Percentiles rank a stretch among this genome's conserved stretches.
These are phyloP conservation scores for Xylaria arbuscula DNA, from an alignment of 2,329 filamentous ascomycete genomes.

Conservation along the genomic window DNA sequence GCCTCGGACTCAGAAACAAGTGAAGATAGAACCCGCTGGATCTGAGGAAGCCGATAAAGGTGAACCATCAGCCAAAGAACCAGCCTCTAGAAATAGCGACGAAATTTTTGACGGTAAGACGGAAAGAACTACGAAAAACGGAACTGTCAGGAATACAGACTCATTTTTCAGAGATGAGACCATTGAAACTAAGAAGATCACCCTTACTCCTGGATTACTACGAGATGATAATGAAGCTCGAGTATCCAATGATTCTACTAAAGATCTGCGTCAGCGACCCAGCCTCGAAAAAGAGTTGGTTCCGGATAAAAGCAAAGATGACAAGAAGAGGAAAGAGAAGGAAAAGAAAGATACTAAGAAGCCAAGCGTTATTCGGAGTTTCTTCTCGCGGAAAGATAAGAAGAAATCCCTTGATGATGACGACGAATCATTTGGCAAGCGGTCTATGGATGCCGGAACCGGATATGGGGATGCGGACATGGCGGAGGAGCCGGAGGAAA, in stretches of 20 bases:
- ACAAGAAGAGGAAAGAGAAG: conserved; percentile 74
- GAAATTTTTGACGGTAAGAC: conserved; percentile 71
- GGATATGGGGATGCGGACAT: conserved; percentile 53
- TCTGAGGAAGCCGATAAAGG: conserved; percentile 52
- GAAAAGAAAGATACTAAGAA: conserved; percentile 62
- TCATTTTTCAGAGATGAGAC: conserved; percentile 98
- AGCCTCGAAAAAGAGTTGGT: conserved; percentile 67
- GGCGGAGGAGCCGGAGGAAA: conserved; percentile 60
- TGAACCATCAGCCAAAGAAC: conserved; percentile 39
- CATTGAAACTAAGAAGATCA: conserved; percentile 96
- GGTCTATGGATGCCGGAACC: conserved; percentile 65
- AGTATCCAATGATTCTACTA: conserved; percentile 56
- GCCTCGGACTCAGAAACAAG: conserved; percentile 58
- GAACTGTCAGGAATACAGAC: conserved; percentile 89
- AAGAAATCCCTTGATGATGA: conserved; percentile 68
- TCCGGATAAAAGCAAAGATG: conserved; percentile 66
- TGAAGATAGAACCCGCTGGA: conserved; percentile 52
- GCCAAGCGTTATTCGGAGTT: conserved; percentile 62
- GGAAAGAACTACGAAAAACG: conserved; percentile 78
- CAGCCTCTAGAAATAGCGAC: conserved; percentile 66
- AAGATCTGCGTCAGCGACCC: conserved; percentile 63
- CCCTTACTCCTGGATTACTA: conserved; percentile 89
- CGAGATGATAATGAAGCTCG: conserved; percentile 76
- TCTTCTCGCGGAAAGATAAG: conserved; percentile 72
- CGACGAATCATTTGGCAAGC: conserved; percentile 70